Base-by-base conservation (phyloP, 2,329 filamentous ascomycete genomes). In the Cytospora leucostoma region DNA sequence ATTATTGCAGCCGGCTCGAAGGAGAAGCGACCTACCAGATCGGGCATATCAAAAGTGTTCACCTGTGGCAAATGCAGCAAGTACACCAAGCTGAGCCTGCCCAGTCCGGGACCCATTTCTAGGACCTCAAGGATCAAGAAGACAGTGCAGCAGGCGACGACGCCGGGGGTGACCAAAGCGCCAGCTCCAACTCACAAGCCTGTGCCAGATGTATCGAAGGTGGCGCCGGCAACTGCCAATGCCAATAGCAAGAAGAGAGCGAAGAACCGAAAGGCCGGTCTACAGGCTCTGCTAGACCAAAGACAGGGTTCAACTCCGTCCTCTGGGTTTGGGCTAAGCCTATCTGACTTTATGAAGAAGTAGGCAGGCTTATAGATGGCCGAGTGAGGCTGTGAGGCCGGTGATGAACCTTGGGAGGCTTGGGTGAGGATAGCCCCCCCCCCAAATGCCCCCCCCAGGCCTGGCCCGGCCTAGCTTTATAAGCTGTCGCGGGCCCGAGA, bases 221-320 rank as follows among this genome's bases (percentile, higher is more conserved):
- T 7, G 21, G 19, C 27, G 27, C 44, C 44, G n/a, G 44, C 10
- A 17, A 77, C 80, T 2, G 76, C 81, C 38, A 87, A 84, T 70
- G 81, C 84, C 8, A 85, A 76, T 74, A 88, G 84, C 75, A 88
- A 86, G 75, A 88, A 88, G 75, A 80, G 86, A 56, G 84, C 87
- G 37, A 89, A 87, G 75, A 83, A 78, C 65, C 79, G 86, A 65
- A 90, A 89, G 73, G 83, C 85, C 38, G 86, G 85, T 1, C 76
- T 91, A n/a, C 84, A 88, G 71, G 86, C 87, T 57, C 72, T 90
- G 49, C 76, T 90, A n/a, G 80, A 81, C 55, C 83, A 85, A 67
- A 78, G 78, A 38, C 79, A 77, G 70, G 69, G 76, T 5, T 69
- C 77, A 13, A 76, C 71, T 49, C 67, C 72, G 64, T 77, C 69